Percentiles rank a stretch among this genome's conserved stretches.
Conservation (phyloP, 2,329 filamentous ascomycete species). For the Neophaeococcomyces aloes region DNA sequence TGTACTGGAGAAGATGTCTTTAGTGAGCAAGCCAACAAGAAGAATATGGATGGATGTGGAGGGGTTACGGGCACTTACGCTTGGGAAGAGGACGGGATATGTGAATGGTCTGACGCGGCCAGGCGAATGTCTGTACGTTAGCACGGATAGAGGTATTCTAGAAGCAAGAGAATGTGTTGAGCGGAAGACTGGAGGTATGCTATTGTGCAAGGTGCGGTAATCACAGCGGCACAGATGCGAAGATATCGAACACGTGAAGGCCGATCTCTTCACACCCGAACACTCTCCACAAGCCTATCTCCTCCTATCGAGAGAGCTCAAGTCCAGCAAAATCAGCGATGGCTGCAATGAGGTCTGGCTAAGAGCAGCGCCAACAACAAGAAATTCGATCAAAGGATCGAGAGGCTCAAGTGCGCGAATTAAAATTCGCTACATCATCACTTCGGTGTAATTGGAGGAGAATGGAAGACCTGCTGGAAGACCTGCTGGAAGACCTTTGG, state of each 20-base stretch:
- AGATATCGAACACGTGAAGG: background rate
- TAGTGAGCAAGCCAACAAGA: conserved; percentile 66
- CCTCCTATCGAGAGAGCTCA: too few relatives aligned
- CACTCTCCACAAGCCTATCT: too few relatives aligned
- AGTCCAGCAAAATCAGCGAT: too few relatives aligned
- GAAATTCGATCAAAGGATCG: too few relatives aligned
- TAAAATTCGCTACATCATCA: too few relatives aligned
- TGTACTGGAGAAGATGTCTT: conserved; percentile 56
- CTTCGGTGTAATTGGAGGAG: too few relatives aligned
- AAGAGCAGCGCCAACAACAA: too few relatives aligned
- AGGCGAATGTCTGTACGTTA: conserved; percentile 73
- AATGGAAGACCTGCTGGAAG: too few relatives aligned
- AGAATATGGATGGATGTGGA: conserved; percentile 54
- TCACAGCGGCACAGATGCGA: background rate
- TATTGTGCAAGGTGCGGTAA: conserved; percentile 56
- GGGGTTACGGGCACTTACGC: conserved; percentile 54
- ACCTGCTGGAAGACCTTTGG: too few relatives aligned
- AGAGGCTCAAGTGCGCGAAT: too few relatives aligned
- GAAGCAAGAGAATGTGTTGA: conserved; percentile 75
- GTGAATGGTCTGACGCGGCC: conserved; percentile 62
- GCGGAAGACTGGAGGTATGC: conserved; percentile 66
- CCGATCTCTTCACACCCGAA: too few relatives aligned
- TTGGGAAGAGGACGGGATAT: conserved; percentile 56
- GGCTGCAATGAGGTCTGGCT: too few relatives aligned
- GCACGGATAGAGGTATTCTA: conserved; percentile 65